Conservation (phyloP, 257 asterid genomes). For the Nicotiana benthamiana region DNA sequence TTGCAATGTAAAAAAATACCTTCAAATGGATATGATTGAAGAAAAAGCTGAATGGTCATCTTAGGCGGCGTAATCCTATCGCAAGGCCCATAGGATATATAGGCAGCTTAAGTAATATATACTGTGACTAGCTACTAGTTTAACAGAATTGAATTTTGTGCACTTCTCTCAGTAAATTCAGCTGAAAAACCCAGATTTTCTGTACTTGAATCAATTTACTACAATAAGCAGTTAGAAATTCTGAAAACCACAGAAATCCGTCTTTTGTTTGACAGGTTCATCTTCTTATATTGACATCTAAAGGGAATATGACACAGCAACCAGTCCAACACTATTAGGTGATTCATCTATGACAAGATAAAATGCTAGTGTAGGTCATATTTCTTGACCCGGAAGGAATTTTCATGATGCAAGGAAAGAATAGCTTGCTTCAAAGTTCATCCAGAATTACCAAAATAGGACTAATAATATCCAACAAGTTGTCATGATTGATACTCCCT, state of each 20-base stretch:
- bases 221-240: background rate
- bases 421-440: background rate
- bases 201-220: background rate
- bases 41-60: background rate
- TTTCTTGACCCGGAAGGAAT: background rate
- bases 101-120: background rate
- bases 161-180: background rate
- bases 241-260: background rate
- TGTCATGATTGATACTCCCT: background rate
- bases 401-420: conserved; percentile 1
- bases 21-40: background rate
- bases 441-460: background rate
- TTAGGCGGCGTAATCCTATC: background rate
- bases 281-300: background rate
- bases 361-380: background rate
- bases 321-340: background rate
- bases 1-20: background rate
- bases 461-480: background rate
- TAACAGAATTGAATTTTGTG: background rate
- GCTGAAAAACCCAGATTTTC: background rate
- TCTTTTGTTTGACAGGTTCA: background rate
- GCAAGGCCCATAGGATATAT: background rate
- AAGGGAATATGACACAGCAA: background rate
- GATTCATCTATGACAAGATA: background rate
- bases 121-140: background rate